Evolutionary conservation across 306 rosid genomes (phyloP).

Genomic region (Glycine soja): DNA sequence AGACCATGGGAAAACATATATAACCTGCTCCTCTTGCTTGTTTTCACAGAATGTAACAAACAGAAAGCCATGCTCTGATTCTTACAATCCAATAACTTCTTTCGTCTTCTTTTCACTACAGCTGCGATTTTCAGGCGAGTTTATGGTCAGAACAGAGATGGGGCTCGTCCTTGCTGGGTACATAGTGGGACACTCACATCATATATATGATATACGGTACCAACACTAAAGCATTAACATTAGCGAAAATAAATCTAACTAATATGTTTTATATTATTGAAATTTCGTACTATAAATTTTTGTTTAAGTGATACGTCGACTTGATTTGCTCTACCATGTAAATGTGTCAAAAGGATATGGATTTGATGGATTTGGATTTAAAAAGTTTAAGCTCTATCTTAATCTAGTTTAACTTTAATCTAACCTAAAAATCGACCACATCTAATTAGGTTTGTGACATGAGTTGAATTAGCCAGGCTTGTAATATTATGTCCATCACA

Average conservation of each 20-base stretch:
- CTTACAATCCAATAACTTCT: constrained; percentile 4
- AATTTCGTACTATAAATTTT: no score
- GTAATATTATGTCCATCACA: no score
- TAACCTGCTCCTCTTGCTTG: constrained; percentile 44
- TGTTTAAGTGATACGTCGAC: no score
- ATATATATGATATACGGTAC: background rate
- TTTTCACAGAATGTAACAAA: constrained; percentile 49
- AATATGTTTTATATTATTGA: background rate
- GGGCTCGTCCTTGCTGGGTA: constrained; percentile 22
- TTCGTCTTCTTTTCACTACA: constrained; percentile 39
- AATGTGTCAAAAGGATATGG: no score
- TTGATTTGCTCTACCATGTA: no score
- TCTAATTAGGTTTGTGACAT: no score
- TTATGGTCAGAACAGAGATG: constrained; percentile 31
- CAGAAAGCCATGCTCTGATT: constrained; percentile 43
- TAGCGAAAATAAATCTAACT: background rate
- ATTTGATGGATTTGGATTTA: no score
- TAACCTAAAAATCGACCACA: no score
- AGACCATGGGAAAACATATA: constrained; percentile 10
- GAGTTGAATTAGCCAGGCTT: no score
- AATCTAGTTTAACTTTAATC: no score
- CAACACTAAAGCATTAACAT: background rate
- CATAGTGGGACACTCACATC: constrained; percentile 18
- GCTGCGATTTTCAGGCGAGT: constrained; percentile 46
- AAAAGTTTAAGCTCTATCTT: no score